phyloP scores from a whole-genome alignment of 768 basidiomycete genomes.

The Calvatia gigantea region DNA sequence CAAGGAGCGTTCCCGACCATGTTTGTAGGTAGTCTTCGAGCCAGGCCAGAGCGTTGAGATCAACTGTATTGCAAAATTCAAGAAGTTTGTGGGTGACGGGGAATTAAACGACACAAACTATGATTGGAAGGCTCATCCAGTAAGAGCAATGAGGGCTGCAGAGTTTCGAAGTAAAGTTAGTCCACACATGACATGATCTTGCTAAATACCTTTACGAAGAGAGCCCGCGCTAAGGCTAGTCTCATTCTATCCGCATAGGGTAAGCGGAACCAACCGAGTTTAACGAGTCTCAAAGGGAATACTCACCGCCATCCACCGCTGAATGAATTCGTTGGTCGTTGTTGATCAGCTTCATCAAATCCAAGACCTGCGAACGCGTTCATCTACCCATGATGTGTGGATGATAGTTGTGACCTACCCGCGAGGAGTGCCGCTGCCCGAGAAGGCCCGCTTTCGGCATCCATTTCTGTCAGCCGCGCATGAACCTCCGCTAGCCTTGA shows the following conservation, averaged over 20 bases:
- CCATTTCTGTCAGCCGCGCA: slow-evolving; percentile 91
- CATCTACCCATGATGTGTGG: background rate
- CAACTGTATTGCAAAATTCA: slow-evolving; percentile 42
- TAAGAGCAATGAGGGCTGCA: slow-evolving; percentile 67
- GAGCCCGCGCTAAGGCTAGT: slow-evolving; percentile 87
- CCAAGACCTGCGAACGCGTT: slow-evolving; percentile 62
- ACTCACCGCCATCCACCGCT: slow-evolving; percentile 92
- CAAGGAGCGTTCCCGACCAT: slow-evolving; percentile 88
- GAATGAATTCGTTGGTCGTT: slow-evolving; percentile 78
- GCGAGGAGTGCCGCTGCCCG: slow-evolving; percentile 87
- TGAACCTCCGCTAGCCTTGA: slow-evolving; percentile 87
- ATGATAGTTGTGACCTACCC: slow-evolving; percentile 39
- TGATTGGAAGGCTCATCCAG: slow-evolving; percentile 97
- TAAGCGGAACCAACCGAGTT: background rate
- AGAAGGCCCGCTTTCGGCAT: slow-evolving; percentile 96
- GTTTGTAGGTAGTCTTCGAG: slow-evolving; percentile 96
- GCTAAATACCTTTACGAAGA: slow-evolving; percentile 82
- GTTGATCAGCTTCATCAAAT: slow-evolving; percentile 86
- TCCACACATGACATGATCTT: background rate
- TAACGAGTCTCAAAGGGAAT: background rate
- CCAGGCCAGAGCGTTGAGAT: slow-evolving; percentile 97
- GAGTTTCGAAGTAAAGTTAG: background rate
- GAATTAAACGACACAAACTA: slow-evolving; percentile 44
- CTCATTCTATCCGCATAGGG: slow-evolving; percentile 67
- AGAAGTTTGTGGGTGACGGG: background rate